Evolutionary conservation across 768 basidiomycete species (phyloP), one percentile per base, ranked within the genome.

Genomic region (Brasilioporus rufonigricans): DNA sequence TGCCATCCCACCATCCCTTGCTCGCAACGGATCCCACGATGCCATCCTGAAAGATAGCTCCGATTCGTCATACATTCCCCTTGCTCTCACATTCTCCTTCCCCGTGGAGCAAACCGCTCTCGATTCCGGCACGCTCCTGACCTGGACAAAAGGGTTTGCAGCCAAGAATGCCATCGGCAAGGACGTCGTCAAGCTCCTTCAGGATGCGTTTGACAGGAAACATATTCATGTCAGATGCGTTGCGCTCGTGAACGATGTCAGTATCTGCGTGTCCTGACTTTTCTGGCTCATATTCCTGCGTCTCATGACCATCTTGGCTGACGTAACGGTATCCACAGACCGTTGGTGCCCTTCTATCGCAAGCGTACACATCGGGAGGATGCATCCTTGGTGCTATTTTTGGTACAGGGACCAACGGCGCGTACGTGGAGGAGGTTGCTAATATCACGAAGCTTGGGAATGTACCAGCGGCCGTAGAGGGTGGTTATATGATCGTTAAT

Each of bases 321-420:
- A 61, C 36, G 58, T 43, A 18, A 47, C 43, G 11, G 44, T 16
- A 5, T 32, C 47, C 33, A 6, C 50, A 97, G 94, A 99, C 97
- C 21, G 96, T 98, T 23, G 97, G 97, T 29, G 91, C 97, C 7
- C 80, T 98, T 43, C 77, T 99, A 27, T 95, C 95, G 12, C 83
- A 93, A 44, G 90, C 94, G 10, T 99, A 99, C 68, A 90, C 89
- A n/a, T 82, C 85, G 4, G 97, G 97, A 19, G 90, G 90, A 7
- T 96, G 92, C 64, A 76, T 93, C 16, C 81, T 95, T 32, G 90
- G 88, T 44, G 88, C 88, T 51, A 98, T 98, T 64, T 98, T 98
- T 68, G 97, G 97, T 24, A 99, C 97, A 0, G 97, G 97, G 18
- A 98, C 97, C 6, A 99, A 99, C 66, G 97, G 97, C 29, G 97